These are phyloP conservation scores for Neonectria punicea DNA, from an alignment of 2,329 filamentous ascomycete species.

Conservation along the genomic window DNA sequence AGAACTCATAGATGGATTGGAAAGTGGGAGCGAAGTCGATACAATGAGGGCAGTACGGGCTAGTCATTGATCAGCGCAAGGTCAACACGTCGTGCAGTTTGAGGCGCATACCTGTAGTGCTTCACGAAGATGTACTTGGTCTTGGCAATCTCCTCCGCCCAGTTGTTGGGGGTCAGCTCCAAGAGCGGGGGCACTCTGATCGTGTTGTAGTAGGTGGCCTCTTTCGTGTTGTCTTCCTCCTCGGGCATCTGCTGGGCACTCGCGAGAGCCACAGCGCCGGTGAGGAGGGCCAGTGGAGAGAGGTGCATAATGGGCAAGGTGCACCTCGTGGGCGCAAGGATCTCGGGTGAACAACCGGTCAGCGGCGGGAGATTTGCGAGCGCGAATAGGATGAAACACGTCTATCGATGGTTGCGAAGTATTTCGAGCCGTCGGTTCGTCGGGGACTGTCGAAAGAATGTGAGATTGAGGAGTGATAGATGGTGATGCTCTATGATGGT, in stretches of 20 bases:
- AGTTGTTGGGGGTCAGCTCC: constrained; percentile 67
- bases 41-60: constrained; percentile 78
- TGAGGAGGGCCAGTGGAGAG: constrained; percentile 57
- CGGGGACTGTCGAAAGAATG: background rate
- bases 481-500: background rate
- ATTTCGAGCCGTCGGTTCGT: background rate
- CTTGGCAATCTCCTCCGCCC: constrained; percentile 65
- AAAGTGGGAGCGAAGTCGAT: constrained; percentile 82
- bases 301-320: constrained; percentile 45
- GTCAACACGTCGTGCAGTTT: constrained; percentile 8
- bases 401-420: background rate
- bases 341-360: background rate
- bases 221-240: constrained; percentile 47
- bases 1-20: constrained; percentile 95
- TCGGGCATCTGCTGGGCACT: constrained; percentile 39
- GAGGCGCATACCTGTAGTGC: constrained; percentile 71
- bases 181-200: constrained; percentile 73
- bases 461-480: background rate
- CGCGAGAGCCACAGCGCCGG: constrained; percentile 51
- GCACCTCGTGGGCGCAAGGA: constrained; percentile 18
- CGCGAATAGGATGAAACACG: background rate
- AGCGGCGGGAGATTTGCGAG: background rate
- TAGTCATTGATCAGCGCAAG: constrained; percentile 45
- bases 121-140: constrained; percentile 67
- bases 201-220: constrained; percentile 71